Evolutionary conservation across 177 flowering plant species (phyloP).

Genomic region (Vitis hybrid): DNA sequence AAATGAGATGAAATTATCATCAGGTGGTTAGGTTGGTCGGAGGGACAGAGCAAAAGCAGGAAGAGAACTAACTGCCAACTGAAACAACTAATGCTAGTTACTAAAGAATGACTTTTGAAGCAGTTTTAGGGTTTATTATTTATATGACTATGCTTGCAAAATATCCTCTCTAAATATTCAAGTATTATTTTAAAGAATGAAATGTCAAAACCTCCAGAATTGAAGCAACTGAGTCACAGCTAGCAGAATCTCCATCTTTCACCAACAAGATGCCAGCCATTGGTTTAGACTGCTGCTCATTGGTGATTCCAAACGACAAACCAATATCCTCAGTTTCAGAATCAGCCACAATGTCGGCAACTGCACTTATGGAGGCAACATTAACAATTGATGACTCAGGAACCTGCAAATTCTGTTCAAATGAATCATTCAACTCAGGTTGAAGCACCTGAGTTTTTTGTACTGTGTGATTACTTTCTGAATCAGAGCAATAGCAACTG

Average conservation of each 20-base stretch:
- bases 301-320: conserved; percentile 1
- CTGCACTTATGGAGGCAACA: conserved; percentile 1
- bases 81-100: too few relatives aligned
- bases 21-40: too few relatives aligned
- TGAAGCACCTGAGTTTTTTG: background rate
- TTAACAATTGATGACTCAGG: background rate
- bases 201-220: conserved; percentile 19
- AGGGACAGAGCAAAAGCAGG: too few relatives aligned
- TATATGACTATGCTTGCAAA: background rate
- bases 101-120: too few relatives aligned
- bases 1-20: too few relatives aligned
- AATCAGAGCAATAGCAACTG: background rate
- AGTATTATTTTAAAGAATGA: background rate
- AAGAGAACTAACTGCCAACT: too few relatives aligned
- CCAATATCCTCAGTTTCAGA: background rate
- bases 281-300: background rate
- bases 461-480: background rate
- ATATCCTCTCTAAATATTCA: background rate
- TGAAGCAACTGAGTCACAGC: background rate
- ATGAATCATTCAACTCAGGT: background rate
- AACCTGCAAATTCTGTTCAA: background rate
- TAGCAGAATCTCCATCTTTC: conserved; percentile 4
- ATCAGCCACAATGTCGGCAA: conserved; percentile 6
- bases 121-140: background rate
- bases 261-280: background rate